A percentile compares a stretch with the other conserved stretches of the same genome.
Evolutionary conservation across 2,329 filamentous ascomycete species (phyloP).

Genomic region (Trichoderma atrobrunneum): DNA sequence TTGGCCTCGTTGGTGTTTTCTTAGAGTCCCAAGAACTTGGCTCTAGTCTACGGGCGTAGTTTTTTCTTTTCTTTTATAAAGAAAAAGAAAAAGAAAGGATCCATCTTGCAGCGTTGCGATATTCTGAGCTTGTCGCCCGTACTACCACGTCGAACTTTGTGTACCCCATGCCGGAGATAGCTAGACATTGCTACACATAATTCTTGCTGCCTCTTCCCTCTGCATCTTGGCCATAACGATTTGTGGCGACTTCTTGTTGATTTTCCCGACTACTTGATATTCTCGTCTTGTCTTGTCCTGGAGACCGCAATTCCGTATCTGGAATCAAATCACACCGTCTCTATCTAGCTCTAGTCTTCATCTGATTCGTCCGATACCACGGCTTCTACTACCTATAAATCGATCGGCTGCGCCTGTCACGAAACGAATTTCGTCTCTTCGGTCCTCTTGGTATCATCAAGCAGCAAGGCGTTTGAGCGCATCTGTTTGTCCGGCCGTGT

Average conservation of each 20-base stretch:
- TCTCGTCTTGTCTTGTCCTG: background rate
- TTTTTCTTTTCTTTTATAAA: background rate
- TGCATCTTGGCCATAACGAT: background rate
- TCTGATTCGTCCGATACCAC: background rate
- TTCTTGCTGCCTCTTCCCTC: background rate
- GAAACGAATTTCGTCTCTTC: background rate
- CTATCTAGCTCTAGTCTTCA: background rate
- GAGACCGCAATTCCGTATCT: background rate
- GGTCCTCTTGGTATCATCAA: background rate
- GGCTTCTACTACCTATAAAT: background rate
- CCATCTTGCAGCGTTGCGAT: background rate
- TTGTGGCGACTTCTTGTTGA: background rate
- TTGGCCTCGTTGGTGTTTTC: background rate
- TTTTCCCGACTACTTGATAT: background rate
- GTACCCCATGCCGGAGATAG: slow-evolving; percentile 6
- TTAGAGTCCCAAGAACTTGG: background rate
- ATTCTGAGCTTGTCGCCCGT: slow-evolving; percentile 1
- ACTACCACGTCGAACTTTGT: slow-evolving; percentile 9
- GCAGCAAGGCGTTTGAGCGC: background rate
- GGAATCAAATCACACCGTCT: background rate
- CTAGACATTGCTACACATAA: slow-evolving; percentile 13
- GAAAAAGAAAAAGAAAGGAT: background rate
- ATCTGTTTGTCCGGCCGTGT: background rate
- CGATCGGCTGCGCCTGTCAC: slow-evolving; percentile 9
- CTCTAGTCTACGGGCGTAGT: background rate